Conservation (phyloP, 768 basidiomycete species). For the Suillus sp. region DNA sequence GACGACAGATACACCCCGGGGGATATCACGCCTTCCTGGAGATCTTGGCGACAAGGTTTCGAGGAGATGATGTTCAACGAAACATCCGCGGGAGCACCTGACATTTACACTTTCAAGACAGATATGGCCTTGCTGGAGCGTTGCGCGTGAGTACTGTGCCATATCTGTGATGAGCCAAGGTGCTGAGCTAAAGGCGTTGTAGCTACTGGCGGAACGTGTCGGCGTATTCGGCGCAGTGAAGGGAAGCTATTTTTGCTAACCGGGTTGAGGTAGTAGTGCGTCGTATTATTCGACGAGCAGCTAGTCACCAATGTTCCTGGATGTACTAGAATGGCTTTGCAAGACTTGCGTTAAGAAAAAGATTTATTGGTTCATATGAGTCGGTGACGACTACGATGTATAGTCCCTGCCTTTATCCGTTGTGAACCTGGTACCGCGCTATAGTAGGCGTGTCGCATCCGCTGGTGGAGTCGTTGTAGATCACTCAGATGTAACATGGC, state of each 20-base stretch:
- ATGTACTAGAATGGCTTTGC: too few species aligned
- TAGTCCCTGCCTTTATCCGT: too few species aligned
- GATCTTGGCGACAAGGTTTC: slow-evolving; percentile 12
- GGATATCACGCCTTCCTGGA: slow-evolving; percentile 14
- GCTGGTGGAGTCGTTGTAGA: too few species aligned
- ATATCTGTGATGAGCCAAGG: background rate
- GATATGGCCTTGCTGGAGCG: slow-evolving; percentile 29
- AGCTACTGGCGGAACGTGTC: background rate
- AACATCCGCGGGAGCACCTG: slow-evolving; percentile 26
- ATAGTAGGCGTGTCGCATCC: too few species aligned
- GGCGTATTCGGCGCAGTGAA: background rate
- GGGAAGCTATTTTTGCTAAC: background rate
- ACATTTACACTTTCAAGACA: slow-evolving; percentile 35
- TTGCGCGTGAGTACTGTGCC: slow-evolving; percentile 8
- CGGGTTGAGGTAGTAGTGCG: too few species aligned
- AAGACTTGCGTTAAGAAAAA: too few species aligned
- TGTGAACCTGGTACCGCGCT: too few species aligned
- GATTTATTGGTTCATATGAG: too few species aligned
- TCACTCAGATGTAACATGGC: background rate
- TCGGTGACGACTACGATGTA: too few species aligned
- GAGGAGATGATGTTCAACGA: slow-evolving; percentile 52
- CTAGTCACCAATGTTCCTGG: too few species aligned
- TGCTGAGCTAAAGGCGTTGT: background rate
- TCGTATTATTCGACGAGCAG: too few species aligned
- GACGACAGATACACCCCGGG: background rate